Evolutionary conservation across 208 protist species (phyloP).

Genomic region (Leishmania mexicana): DNA sequence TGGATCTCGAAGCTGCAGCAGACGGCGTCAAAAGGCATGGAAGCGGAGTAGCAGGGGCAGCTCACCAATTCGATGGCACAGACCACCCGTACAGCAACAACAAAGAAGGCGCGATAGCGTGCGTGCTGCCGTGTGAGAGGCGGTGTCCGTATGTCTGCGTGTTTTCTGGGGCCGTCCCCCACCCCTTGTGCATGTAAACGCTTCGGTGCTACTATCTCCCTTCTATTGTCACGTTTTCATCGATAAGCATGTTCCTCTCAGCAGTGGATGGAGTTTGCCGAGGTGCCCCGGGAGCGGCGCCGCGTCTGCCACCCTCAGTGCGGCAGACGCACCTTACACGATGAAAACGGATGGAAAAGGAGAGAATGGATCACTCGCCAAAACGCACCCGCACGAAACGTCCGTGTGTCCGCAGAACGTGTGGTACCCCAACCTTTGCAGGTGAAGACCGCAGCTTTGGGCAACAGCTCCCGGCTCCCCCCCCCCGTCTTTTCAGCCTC

Average conservation of each 20-base stretch:
- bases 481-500: background rate
- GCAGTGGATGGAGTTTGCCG: background rate
- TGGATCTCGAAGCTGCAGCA: constrained; percentile 62
- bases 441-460: background rate
- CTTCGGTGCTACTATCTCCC: background rate
- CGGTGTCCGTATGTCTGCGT: background rate
- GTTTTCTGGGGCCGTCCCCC: background rate
- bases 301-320: background rate
- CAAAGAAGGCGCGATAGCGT: constrained; percentile 13
- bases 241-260: background rate
- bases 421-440: background rate
- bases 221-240: background rate
- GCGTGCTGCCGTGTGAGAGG: background rate
- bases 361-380: background rate
- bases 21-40: constrained; percentile 41
- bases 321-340: background rate
- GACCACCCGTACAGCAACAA: background rate
- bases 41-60: constrained; percentile 31
- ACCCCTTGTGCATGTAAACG: background rate
- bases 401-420: background rate
- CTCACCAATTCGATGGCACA: constrained; percentile 32
- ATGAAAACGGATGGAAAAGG: background rate
- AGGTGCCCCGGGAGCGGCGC: background rate
- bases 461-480: background rate
- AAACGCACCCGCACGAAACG: background rate